Evolutionary conservation across 2,329 filamentous ascomycete genomes (phyloP).

Genomic region (Leptodontidium sp.): DNA sequence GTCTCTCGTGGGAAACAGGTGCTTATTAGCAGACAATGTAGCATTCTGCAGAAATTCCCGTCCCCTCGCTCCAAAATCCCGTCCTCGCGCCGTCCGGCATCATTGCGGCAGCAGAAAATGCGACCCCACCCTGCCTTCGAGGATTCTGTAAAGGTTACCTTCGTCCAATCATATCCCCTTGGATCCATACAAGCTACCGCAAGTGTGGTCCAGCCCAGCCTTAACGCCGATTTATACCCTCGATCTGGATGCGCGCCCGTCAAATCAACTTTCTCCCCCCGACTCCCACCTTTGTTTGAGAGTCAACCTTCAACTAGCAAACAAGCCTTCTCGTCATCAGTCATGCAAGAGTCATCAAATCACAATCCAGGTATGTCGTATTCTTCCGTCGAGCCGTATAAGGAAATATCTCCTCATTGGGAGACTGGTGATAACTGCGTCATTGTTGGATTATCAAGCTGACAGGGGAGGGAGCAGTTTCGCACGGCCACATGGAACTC

Average conservation of each 20-base stretch:
- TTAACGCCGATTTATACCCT: slow-evolving; percentile 18
- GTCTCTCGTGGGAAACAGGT: background rate
- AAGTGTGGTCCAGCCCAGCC: background rate
- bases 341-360: background rate
- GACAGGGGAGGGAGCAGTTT: background rate
- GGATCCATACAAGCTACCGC: background rate
- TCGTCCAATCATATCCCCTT: background rate
- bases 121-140: background rate
- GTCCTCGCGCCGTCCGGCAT: slow-evolving; percentile 1
- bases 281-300: background rate
- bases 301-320: background rate
- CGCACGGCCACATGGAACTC: background rate
- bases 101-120: background rate
- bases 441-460: slow-evolving; percentile 1
- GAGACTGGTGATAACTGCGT: background rate
- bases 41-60: background rate
- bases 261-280: background rate
- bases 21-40: slow-evolving; percentile 8
- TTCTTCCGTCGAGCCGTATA: too few species aligned
- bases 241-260: background rate
- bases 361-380: background rate
- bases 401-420: background rate
- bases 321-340: background rate
- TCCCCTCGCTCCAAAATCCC: background rate
- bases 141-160: background rate